phyloP scores from a whole-genome alignment of 371 early-diverging fungal genomes.

The Hamiltosporidium magnivora region DNA sequence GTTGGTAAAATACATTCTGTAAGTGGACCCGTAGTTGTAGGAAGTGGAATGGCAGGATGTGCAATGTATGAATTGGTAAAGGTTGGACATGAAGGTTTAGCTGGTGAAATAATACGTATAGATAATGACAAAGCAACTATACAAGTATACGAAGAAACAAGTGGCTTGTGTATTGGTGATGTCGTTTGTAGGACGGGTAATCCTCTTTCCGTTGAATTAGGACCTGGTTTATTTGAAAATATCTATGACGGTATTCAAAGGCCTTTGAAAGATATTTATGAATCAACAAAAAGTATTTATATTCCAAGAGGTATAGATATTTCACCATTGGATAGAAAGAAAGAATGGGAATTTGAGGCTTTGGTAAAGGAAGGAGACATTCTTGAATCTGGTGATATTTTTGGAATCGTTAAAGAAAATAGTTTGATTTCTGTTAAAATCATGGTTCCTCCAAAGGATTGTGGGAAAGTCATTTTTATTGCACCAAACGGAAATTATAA shows the following conservation, averaged over 20 bases:
- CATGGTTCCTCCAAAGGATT: conserved; percentile 80
- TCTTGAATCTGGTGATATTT: conserved; percentile 90
- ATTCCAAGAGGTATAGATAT: conserved; percentile 96
- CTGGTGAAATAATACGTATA: conserved; percentile 98
- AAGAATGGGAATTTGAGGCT: conserved; percentile 87
- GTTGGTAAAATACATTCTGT: not conserved
- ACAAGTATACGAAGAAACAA: conserved; percentile 99
- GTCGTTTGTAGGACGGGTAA: conserved; percentile 87
- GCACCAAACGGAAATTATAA: conserved; percentile 85
- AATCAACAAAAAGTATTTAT: conserved; percentile 79
- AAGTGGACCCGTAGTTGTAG: conserved; percentile 69
- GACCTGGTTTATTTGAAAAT: conserved; percentile 92
- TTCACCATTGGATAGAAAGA: conserved; percentile 75
- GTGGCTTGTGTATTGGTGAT: conserved; percentile 95
- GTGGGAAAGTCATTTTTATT: conserved; percentile 84
- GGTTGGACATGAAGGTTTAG: conserved; percentile 86
- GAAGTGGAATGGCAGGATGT: conserved; percentile 90
- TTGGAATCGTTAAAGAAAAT: conserved; percentile 87
- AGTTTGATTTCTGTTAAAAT: conserved; percentile 72
- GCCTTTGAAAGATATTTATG: conserved; percentile 87
- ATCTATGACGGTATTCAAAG: conserved; percentile 99
- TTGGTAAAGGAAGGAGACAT: conserved; percentile 70
- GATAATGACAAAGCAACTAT: conserved; percentile 94
- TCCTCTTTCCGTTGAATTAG: conserved; percentile 94
- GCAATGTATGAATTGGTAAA: conserved; percentile 99